phyloP scores from a whole-genome alignment of 306 rosid species.

The Acacia acuminata region DNA sequence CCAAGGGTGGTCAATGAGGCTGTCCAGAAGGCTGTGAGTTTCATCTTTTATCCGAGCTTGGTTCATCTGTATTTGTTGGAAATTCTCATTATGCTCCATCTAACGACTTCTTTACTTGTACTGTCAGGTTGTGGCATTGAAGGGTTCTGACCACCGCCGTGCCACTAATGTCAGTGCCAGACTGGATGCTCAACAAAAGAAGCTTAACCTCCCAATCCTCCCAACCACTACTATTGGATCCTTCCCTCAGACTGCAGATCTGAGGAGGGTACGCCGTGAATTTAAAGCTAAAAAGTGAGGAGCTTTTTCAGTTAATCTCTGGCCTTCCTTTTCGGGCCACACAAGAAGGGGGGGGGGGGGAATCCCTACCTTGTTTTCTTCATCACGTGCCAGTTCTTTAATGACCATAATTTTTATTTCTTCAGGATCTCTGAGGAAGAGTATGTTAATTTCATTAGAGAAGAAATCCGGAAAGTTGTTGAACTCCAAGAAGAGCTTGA shows the following conservation, averaged over 20 bases:
- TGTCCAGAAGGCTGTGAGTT: conserved; percentile 88
- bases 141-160: conserved; percentile 88
- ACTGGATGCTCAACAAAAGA: conserved; percentile 85
- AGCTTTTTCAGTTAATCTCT: conserved; percentile 15
- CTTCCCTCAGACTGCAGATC: conserved; percentile 85
- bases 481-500: conserved; percentile 86
- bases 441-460: conserved; percentile 66
- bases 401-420: conserved; percentile 13
- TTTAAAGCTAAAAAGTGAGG: conserved; percentile 84
- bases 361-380: conserved; percentile 11
- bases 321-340: conserved; percentile 5
- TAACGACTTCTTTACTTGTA: conserved; percentile 24
- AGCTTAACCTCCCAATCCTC: conserved; percentile 86
- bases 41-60: background rate
- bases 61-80: background rate
- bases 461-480: conserved; percentile 73
- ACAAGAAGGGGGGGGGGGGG: background rate
- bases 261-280: conserved; percentile 90
- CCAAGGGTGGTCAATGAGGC: conserved; percentile 82
- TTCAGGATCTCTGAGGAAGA: conserved; percentile 82
- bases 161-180: conserved; percentile 77
- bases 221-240: conserved; percentile 94
- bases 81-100: conserved; percentile 16
- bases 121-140: conserved; percentile 80
- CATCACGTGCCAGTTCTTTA: conserved; percentile 7